Evolutionary conservation across 768 basidiomycete genomes (phyloP), one percentile per base, ranked within the genome.

Genomic region (Suillus cothurnatus): DNA sequence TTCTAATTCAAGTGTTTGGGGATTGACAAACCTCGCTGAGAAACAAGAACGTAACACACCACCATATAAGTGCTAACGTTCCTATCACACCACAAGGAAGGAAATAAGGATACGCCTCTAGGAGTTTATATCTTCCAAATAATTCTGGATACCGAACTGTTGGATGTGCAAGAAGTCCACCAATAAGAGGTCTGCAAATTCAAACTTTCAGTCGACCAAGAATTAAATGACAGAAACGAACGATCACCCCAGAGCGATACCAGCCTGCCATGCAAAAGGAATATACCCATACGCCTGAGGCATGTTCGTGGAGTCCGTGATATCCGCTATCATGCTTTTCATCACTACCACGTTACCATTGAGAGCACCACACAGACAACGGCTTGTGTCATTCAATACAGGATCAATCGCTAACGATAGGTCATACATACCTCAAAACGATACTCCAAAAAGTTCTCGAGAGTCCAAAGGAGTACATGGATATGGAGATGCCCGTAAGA

Each of bases 81-180:
- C 85, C 87, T 6, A 85, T 79, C 17, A 88, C 82, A 19, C 86
- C 81, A 68, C 88, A 89, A 6, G 88, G 84, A 39, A 90, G 79
- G 73, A 89, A 88, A 74, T 92, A 91, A 1, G 89, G 89, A 72
- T 86, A 88, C 34, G 80, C 73, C 67, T 79, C 80, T 82, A 88
- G 84, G 71, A 92, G 88, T n/a, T 68, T 67, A 12, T 76, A 78
- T n/a, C 77, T 68, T 63, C 86, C 87, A 62, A 92, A 91, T 3
- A 81, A 61, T 21, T 71, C 67, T 3, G 88, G 88, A 71, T 88
- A 89, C 19, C 83, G 84, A 49, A 89, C 87, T 61, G 84, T 79
- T 7, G 89, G 89, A 38, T 78, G 82, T 17, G 88, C 83, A n/a
- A 91, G 74, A n/a, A 79, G 70, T 2, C 90, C 90, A 52, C 90